Evolutionary conservation across 768 basidiomycete genomes (phyloP).

Genomic region (Podaxis rugospora): DNA sequence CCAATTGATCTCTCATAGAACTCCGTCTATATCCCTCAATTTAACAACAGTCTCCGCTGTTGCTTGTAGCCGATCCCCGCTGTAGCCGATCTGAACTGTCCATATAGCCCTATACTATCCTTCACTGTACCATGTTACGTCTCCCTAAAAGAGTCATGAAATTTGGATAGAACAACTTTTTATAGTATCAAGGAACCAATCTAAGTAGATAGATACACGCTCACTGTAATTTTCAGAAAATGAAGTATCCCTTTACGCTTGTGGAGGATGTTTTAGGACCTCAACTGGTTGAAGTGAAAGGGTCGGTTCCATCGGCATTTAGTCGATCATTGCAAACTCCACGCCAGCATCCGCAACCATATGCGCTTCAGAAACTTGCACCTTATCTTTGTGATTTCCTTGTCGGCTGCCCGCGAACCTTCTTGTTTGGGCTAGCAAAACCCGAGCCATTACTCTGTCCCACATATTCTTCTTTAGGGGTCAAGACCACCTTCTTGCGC

Average conservation of each 20-base stretch:
- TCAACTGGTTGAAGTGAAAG: neutral
- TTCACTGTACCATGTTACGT: constrained; percentile 5
- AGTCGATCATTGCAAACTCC: neutral
- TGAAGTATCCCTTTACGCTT: neutral
- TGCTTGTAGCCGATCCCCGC: neutral
- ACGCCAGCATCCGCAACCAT: neutral
- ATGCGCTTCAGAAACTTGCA: neutral
- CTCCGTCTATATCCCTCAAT: neutral
- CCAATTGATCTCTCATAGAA: neutral
- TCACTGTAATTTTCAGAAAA: neutral
- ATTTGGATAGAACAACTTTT: neutral
- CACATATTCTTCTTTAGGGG: neutral
- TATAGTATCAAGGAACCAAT: neutral
- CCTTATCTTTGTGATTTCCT: neutral
- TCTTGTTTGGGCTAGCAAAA: neutral
- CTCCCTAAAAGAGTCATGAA: neutral
- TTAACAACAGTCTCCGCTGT: neutral
- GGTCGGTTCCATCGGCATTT: neutral
- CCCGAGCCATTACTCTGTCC: neutral
- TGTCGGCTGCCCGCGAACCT: neutral
- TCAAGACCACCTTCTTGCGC: neutral
- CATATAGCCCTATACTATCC: constrained; percentile 2
- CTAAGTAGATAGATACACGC: neutral
- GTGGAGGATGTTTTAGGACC: neutral
- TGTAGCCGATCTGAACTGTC: constrained; percentile 3